Evolutionary conservation across 441 rosid species (phyloP).

Genomic region (Jatropha podagrica): DNA sequence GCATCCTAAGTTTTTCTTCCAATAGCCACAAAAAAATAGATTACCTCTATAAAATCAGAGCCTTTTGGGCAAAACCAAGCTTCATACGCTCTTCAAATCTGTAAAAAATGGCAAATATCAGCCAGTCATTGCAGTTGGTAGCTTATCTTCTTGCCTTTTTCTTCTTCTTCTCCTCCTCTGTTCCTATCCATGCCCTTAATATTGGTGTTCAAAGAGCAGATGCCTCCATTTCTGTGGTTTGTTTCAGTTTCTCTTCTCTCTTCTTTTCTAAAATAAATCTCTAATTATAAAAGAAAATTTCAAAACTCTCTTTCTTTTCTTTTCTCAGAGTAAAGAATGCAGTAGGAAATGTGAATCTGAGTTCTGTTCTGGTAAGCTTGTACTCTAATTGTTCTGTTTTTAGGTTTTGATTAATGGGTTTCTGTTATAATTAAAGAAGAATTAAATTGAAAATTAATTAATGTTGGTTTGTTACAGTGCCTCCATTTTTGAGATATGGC

Average conservation of each 20-base stretch:
- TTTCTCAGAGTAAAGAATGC: slow-evolving; percentile 63
- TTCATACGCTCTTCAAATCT: slow-evolving; percentile 15
- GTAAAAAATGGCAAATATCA: slow-evolving; percentile 7
- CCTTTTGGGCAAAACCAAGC: slow-evolving; percentile 28
- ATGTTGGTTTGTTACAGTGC: slow-evolving; percentile 39
- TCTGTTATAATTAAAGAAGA: too few relatives aligned
- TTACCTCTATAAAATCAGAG: slow-evolving; percentile 23
- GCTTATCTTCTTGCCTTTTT: slow-evolving; percentile 13
- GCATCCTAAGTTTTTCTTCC: not conserved
- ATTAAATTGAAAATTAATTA: not conserved
- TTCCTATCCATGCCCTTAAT: slow-evolving; percentile 51
- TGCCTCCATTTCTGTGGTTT: slow-evolving; percentile 53
- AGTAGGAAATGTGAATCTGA: slow-evolving; percentile 86
- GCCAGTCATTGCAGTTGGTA: slow-evolving; percentile 22
- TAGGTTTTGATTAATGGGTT: not conserved
- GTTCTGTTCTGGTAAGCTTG: slow-evolving; percentile 61
- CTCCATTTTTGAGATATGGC: slow-evolving; percentile 84
- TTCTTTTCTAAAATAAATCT: not conserved
- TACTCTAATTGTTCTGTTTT: not conserved
- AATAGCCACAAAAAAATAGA: not conserved
- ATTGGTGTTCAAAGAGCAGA: slow-evolving; percentile 56
- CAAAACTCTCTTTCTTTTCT: not conserved
- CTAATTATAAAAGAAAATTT: not conserved
- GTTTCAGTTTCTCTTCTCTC: not conserved
- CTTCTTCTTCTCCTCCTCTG: slow-evolving; percentile 23